Evolutionary conservation across 2,329 filamentous ascomycete genomes (phyloP).

Genomic region (Aspergillus sp.): DNA sequence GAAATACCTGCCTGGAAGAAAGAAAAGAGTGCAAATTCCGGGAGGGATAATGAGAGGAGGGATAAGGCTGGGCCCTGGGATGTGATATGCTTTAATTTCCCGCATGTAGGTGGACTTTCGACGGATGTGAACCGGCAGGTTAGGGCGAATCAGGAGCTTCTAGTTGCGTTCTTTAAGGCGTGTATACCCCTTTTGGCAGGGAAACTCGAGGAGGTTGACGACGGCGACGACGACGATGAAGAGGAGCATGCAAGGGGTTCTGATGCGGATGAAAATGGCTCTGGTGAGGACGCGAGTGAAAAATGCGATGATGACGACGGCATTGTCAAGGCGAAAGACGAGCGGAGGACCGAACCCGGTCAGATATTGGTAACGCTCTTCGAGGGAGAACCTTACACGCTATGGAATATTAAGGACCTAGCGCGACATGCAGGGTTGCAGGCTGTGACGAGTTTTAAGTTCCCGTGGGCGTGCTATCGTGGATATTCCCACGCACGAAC

Average conservation of each 20-base stretch:
- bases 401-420: conserved; percentile 92
- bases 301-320: not conserved
- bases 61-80: conserved; percentile 58
- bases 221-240: conserved; percentile 18
- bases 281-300: conserved; percentile 16
- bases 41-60: not conserved
- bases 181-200: conserved; percentile 42
- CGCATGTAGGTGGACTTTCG: conserved; percentile 86
- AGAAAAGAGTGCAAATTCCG: not conserved
- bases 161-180: conserved; percentile 50
- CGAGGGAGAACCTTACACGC: conserved; percentile 88
- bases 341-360: conserved; percentile 34
- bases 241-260: conserved; percentile 25
- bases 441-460: conserved; percentile 49
- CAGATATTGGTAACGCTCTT: conserved; percentile 83
- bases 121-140: conserved; percentile 96
- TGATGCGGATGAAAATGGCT: conserved; percentile 21
- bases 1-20: conserved; percentile 31
- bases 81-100: conserved; percentile 92
- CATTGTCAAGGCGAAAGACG: conserved; percentile 11
- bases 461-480: conserved; percentile 49
- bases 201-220: conserved; percentile 20
- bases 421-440: conserved; percentile 64
- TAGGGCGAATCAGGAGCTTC: conserved; percentile 73
- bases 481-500: conserved; percentile 50